Conservation (phyloP, 345 rosid species). For the Luvunga scandens region DNA sequence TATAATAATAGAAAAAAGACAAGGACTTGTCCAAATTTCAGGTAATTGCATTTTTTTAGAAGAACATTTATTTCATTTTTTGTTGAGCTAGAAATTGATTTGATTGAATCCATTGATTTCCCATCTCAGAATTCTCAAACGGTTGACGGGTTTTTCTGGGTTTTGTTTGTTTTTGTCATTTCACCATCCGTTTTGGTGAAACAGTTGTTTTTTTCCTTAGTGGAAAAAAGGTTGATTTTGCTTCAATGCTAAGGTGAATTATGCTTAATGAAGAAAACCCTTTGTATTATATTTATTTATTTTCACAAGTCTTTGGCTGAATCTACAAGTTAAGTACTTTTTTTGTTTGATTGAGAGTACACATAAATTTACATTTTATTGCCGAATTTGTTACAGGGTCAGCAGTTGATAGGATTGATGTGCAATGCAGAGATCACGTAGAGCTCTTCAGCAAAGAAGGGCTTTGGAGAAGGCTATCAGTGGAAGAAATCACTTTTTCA, state of each 20-base stretch:
- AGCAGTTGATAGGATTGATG: conserved; percentile 41
- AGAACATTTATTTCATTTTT: not conserved
- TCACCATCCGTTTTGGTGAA: conserved; percentile 17
- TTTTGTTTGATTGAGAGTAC: not conserved
- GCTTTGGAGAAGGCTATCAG: conserved; percentile 37
- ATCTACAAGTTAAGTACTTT: conserved; percentile 17
- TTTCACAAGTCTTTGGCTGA: conserved; percentile 1
- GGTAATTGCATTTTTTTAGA: not conserved
- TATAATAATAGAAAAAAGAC: not conserved
- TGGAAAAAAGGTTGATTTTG: conserved; percentile 9
- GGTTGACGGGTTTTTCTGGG: not conserved
- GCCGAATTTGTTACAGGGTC: not conserved
- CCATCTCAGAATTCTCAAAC: not conserved
- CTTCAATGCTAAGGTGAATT: conserved; percentile 28
- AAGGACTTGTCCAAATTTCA: not conserved
- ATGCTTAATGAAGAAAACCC: not conserved
- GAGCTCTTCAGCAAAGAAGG: conserved; percentile 74
- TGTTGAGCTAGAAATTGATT: not conserved
- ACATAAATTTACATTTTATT: not conserved
- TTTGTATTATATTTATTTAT: not conserved
- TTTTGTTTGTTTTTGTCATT: not conserved
- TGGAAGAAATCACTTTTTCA: conserved; percentile 44
- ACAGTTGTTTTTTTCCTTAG: not conserved
- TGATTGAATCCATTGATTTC: not conserved
- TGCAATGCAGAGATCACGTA: conserved; percentile 83